Percentiles rank a stretch among this genome's conserved stretches.
phyloP scores from a whole-genome alignment of 306 rosid genomes.

The Glycine tomentella region DNA sequence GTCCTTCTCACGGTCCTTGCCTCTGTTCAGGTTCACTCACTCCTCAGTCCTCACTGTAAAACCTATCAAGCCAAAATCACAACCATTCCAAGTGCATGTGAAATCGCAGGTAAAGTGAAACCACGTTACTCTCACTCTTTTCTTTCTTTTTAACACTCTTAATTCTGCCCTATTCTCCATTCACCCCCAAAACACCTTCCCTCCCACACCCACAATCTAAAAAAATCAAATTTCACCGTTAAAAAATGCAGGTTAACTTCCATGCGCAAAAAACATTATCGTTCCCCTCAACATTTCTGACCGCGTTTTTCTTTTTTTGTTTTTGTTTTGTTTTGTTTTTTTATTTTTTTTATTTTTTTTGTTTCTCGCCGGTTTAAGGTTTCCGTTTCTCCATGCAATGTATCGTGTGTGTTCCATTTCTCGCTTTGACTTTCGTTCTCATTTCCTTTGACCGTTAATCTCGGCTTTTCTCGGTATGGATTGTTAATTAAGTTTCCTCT shows the following conservation, averaged over 20 bases:
- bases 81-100: background rate
- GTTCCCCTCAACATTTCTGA: slow-evolving; percentile 6
- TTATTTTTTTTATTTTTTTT: no score
- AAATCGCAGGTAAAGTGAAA: background rate
- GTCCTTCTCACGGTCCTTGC: background rate
- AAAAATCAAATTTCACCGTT: background rate
- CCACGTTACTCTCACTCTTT: background rate
- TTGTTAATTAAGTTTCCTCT: background rate
- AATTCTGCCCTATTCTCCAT: slow-evolving; percentile 22
- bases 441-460: background rate
- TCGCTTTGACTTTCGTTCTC: slow-evolving; percentile 6
- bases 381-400: background rate
- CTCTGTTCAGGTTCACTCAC: background rate
- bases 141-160: background rate
- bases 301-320: no score
- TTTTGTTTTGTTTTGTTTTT: no score
- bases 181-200: background rate
- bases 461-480: background rate
- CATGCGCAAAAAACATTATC: background rate
- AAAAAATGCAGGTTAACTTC: background rate
- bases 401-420: background rate
- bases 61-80: background rate
- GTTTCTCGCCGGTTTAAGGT: slow-evolving; percentile 22
- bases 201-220: slow-evolving; percentile 12
- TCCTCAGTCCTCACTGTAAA: slow-evolving; percentile 23